Percentiles rank a stretch among this genome's conserved stretches.
Evolutionary conservation across 345 rosid species (phyloP).

Genomic region (Eucalyptus dawsonii): DNA sequence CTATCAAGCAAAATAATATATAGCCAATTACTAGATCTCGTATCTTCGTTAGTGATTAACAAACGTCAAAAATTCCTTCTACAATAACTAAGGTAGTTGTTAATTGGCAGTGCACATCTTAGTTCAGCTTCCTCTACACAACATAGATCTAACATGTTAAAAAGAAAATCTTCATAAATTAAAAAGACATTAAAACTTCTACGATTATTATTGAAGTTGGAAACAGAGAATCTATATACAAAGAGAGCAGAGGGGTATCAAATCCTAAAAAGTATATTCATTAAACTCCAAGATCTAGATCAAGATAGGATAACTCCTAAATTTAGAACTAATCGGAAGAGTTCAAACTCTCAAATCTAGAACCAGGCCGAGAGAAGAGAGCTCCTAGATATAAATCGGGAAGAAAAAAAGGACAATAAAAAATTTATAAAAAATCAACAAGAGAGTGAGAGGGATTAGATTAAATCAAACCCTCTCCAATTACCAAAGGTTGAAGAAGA

Average conservation of each 20-base stretch:
- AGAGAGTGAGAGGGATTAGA: neutral
- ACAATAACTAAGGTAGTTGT: neutral
- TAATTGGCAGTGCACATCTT: neutral
- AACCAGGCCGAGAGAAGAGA: neutral
- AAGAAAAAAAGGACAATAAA: no score
- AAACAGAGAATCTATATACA: no score
- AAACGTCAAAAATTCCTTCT: neutral
- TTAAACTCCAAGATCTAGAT: neutral
- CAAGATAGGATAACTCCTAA: neutral
- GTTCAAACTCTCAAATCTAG: neutral
- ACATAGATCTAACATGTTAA: no score
- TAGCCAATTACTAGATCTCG: rapidly evolving
- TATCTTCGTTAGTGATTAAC: neutral
- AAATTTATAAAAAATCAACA: no score
- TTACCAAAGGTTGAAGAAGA: neutral
- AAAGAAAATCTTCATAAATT: neutral
- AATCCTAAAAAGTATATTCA: neutral
- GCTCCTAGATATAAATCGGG: neutral
- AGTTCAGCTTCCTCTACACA: neutral
- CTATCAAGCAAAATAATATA: neutral
- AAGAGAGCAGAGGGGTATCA: rapidly evolving
- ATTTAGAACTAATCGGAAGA: no score
- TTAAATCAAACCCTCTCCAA: neutral
- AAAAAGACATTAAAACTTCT: neutral
- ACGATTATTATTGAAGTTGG: neutral